Percentiles rank a stretch among this genome's conserved stretches.
Evolutionary conservation across 2,329 filamentous ascomycete genomes (phyloP).

Genomic region (Fusarium tupiense): DNA sequence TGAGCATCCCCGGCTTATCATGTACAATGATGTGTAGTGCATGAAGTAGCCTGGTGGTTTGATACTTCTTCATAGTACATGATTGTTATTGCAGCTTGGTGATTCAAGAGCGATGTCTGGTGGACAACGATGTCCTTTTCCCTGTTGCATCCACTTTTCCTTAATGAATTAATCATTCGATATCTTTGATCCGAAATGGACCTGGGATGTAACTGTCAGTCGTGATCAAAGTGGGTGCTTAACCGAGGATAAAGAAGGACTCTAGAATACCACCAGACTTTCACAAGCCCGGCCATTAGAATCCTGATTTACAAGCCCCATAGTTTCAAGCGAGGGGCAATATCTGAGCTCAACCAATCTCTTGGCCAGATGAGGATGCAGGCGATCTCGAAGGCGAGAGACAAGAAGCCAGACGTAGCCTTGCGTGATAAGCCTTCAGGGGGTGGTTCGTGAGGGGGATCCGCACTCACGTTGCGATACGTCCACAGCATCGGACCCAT

Average conservation of each 20-base stretch:
- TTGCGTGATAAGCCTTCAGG: constrained; percentile 25
- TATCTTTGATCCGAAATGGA: constrained; percentile 3
- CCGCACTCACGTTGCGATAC: constrained; percentile 26
- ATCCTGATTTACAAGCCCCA: constrained; percentile 1
- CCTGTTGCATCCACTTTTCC: neutral
- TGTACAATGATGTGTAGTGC: constrained; percentile 50
- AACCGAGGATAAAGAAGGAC: constrained; percentile 35
- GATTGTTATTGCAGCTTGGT: neutral
- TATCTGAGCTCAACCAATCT: constrained; percentile 18
- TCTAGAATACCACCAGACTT: constrained; percentile 15
- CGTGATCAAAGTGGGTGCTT: constrained; percentile 12
- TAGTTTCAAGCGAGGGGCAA: neutral
- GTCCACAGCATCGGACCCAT: constrained; percentile 8
- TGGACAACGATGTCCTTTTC: constrained; percentile 3
- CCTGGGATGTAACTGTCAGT: constrained; percentile 3
- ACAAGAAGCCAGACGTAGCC: neutral
- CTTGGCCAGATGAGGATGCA: constrained; percentile 25
- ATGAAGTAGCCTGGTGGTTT: constrained; percentile 20
- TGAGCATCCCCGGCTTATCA: constrained; percentile 48
- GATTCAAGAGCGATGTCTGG: constrained; percentile 10
- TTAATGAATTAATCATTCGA: constrained; percentile 9
- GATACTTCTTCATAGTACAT: neutral
- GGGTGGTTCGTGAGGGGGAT: constrained; percentile 21
- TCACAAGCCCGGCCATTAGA: constrained; percentile 29
- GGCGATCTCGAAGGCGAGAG: constrained; percentile 8